phyloP scores from a whole-genome alignment of 768 basidiomycete species.

The Hypholoma fasciculare region DNA sequence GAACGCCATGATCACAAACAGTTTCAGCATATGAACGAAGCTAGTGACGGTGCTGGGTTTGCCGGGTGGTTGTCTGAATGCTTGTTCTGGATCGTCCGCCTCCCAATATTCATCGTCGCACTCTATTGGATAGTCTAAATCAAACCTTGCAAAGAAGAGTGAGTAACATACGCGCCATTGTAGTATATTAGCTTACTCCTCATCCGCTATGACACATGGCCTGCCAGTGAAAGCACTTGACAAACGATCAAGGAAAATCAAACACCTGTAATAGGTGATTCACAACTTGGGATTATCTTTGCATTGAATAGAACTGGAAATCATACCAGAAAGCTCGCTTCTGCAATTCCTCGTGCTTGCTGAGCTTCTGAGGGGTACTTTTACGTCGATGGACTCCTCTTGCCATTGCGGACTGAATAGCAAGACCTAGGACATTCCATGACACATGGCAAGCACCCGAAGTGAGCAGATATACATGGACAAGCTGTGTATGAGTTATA shows the following conservation, averaged over 20 bases:
- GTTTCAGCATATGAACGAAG: slow-evolving; percentile 54
- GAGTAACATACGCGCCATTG: not conserved
- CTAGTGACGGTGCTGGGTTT: slow-evolving; percentile 54
- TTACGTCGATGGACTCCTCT: slow-evolving; percentile 56
- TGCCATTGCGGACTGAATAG: slow-evolving; percentile 65
- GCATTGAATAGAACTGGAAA: not conserved
- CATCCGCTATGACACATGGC: slow-evolving; percentile 66
- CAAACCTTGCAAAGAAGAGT: slow-evolving; percentile 42
- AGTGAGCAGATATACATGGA: slow-evolving; percentile 35
- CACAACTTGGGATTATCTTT: not conserved
- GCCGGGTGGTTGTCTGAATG: slow-evolving; percentile 63
- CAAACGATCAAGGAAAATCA: slow-evolving; percentile 31
- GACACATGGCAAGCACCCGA: slow-evolving; percentile 49
- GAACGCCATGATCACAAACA: slow-evolving; percentile 64
- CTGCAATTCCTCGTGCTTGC: slow-evolving; percentile 57
- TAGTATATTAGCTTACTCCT: slow-evolving; percentile 49
- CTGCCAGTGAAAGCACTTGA: slow-evolving; percentile 58
- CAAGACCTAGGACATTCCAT: slow-evolving; percentile 59
- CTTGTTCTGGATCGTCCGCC: slow-evolving; percentile 41
- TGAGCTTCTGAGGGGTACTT: slow-evolving; percentile 29
- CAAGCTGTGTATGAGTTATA: slow-evolving; percentile 20
- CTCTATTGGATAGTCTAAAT: slow-evolving; percentile 66
- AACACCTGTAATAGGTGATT: slow-evolving; percentile 19
- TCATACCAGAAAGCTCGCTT: slow-evolving; percentile 57
- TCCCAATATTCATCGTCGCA: slow-evolving; percentile 51